Base-by-base conservation (phyloP, 805 yeast species). In the Yarrowia porcina region DNA sequence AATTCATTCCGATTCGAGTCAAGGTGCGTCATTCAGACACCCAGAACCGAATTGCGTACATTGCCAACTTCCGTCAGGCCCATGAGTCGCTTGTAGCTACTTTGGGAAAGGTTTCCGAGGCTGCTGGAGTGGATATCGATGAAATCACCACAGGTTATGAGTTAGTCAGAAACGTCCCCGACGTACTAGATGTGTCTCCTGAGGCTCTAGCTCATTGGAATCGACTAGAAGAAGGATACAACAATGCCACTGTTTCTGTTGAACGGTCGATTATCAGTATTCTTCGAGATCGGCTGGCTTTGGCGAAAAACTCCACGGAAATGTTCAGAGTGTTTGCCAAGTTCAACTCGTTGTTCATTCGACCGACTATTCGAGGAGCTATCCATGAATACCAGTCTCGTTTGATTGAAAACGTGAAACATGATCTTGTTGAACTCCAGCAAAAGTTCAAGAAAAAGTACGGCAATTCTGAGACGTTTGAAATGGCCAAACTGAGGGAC, bases 1-100 rank as follows among this genome's bases (percentile, higher is more conserved):
- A 84, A 64, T 87, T 87, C 69, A 79, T 87, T 13, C 81, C 86
- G 21, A 82, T 90, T 20, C 82, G 85, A 64, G 77, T 90, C 10
- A 76, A 76, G n/a, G 79, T 84, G 9, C 74, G 79, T 2, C 80
- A 77, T 42, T 41, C 61, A 0, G 66, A 65, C 12, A 71, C 82
- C 0, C 78, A 75, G 64, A 80, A 79, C 0, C 74, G 84, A 30
- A 59, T 87, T 0, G 75, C 72, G 0, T 76, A 77, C 32, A 66
- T 87, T 1, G 69, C 68, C 4, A 67, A 69, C 0, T 81, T 90
- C 67, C 77, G 92, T 65, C 63, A 67, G 0, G 76, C 79, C 12
- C 93, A 90, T 67, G 75, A 82, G 32, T 79, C 81, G 42, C 74
- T 88, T 45, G 67, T 75, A 2, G 64, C 67, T 4, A 79, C 83